Base-by-base conservation (phyloP, 2,329 filamentous ascomycete species). In the Colletotrichum musae region DNA sequence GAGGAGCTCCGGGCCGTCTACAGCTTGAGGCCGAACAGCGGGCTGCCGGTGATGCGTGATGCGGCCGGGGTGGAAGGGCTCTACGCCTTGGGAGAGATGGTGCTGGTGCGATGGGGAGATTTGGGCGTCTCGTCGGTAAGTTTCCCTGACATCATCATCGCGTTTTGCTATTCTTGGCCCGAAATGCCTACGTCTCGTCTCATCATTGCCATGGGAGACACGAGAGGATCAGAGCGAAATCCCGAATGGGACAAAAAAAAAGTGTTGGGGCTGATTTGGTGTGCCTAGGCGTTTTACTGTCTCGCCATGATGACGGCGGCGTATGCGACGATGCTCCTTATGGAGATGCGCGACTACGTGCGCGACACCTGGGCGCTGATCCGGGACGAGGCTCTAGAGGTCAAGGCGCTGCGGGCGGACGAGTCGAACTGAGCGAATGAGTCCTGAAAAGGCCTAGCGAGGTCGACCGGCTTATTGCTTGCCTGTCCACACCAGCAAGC, bases 301-400 rank as follows among this genome's bases (percentile, higher is more conserved):
- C 67, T 70, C 51, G 56, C 67, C 32, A 28, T 70, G 67, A 70
- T 70, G 67, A 70, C 67, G 62, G 57, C 67, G 56, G 67, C 67
- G 41, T 70, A 70, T 70, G 57, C 62, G 16, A 56, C 67, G 51
- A 70, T 70, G 67, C 50, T 70, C 24, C 57, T 70, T 43, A 57
- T 67, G 12, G 67, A 70, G 51, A 57, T 67, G 43, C 67, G 67
- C 67, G 57, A 67, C 57, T 70, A 70, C 39, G 57, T 66, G 50
- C 67, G 63, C 32, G 67, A 70, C 62, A 70, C 67, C 51, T 70
- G 67, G 67, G 62, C 67, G 36, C 62, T 70, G 48, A 67, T 70
- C 52, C 43, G 58, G 43, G 57, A 69, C 62, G 66, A 69, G 54
- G 66, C 66, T 24, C 62, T 70, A 9, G 67, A 70, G 67, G 63